Evolutionary conservation across 2,329 filamentous ascomycete genomes (phyloP), one percentile per base, ranked within the genome.

Genomic region (Fusarium haematococcum): DNA sequence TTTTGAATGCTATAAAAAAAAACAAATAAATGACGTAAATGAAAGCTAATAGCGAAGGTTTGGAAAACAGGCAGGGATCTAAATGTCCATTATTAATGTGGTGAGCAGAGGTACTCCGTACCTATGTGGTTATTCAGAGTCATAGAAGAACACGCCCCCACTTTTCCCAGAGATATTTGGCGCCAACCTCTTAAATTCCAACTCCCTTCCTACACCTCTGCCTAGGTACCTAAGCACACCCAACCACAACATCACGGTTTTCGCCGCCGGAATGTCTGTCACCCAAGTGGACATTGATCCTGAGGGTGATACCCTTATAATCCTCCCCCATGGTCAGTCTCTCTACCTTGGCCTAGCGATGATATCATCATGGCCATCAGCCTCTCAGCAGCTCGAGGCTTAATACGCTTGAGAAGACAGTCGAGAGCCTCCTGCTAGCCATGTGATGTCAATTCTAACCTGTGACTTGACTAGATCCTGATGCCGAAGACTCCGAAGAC

Each of bases 241-340:
- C 2, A 20, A 2, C 18, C 18, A 9, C 30, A 35, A 1, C 14
- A 14, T 25, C n/a, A 0, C 30, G 5, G 7, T 0, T 25, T 14
- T 35, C 13, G 1, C 13, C 27, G 14, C 33, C 33, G 3, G 25
- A 3, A 67, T 63, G 58, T 6, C 20, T 20, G 10, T 25, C 10
- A 30, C 10, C 8, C 8, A 27, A 14, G 5, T 67, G 5, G 33
- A 63, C 1, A 25, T 67, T 13, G 58, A 67, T 8, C 13, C 58
- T 7, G 45, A 67, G 20, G 64, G 64, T 3, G 64, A 67, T 5
- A 45, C 30, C 4, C 5, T 63, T 0, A 67, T 67, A 11, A 16
- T 63, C 1, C 37, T 67, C 3, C 58, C 23, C 0, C 30, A 27
- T 41, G 0, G 30, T 4, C 4, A 16, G 48, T 5, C 6, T 1